A percentile compares a stretch with the other conserved stretches of the same genome.
phyloP scores from a whole-genome alignment of 163 green algal genomes.

The Coccomyxa subellipsoidea region DNA sequence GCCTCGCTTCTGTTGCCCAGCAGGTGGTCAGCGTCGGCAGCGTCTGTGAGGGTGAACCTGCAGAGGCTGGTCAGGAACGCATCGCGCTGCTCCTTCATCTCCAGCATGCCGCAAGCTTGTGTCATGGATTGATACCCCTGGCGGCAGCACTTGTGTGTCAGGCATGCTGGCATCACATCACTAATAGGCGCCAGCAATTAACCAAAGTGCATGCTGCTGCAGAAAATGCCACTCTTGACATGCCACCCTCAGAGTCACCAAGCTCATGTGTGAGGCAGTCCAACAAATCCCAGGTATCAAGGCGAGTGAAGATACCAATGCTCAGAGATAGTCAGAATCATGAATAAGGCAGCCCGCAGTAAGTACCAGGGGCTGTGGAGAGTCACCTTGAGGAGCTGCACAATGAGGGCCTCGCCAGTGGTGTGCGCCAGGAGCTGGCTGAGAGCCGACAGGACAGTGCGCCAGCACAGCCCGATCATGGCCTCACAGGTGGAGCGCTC shows the following conservation, averaged over 20 bases:
- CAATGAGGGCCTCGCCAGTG: slow-evolving; percentile 45
- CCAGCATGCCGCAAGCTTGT: slow-evolving; percentile 55
- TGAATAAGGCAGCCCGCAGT: too few species aligned
- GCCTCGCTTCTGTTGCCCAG: neutral
- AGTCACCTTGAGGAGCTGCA: slow-evolving; percentile 55
- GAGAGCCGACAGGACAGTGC: slow-evolving; percentile 38
- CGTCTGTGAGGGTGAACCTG: slow-evolving; percentile 54
- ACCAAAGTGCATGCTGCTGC: too few species aligned
- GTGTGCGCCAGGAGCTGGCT: slow-evolving; percentile 38
- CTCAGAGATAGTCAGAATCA: too few species aligned
- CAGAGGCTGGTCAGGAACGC: slow-evolving; percentile 76
- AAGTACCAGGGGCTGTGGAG: neutral
- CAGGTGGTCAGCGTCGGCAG: neutral
- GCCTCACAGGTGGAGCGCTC: slow-evolving; percentile 21
- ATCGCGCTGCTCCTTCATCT: slow-evolving; percentile 62
- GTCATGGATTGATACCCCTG: slow-evolving; percentile 72
- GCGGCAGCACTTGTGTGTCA: neutral
- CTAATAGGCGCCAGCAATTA: too few species aligned
- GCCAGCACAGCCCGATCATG: slow-evolving; percentile 45
- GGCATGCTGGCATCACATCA: too few species aligned
- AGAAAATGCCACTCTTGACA: too few species aligned
- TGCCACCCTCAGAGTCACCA: too few species aligned
- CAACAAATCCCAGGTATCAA: too few species aligned
- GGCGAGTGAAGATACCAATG: too few species aligned
- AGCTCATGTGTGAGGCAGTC: too few species aligned